Conservation (phyloP, 257 asterid species). For the Gynochthodes officinalis region DNA sequence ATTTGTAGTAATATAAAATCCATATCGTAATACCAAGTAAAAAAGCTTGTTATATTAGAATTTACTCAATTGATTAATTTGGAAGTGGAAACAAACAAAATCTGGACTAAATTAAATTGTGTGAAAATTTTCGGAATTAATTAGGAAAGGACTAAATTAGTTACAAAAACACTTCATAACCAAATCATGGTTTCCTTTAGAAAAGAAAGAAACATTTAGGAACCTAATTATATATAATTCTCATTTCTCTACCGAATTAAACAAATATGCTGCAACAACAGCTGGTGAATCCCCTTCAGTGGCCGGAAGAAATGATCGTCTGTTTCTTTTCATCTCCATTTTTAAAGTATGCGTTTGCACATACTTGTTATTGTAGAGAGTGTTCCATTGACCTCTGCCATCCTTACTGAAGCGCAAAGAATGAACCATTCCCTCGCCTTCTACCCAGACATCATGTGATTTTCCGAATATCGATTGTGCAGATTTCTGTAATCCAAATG, state of each 20-base stretch:
- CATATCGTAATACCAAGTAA: too few relatives aligned
- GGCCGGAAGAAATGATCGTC: conserved; percentile 37
- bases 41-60: too few relatives aligned
- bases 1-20: too few relatives aligned
- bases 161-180: too few relatives aligned
- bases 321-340: conserved; percentile 25
- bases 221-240: too few relatives aligned
- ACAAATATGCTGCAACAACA: conserved; percentile 38
- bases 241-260: conserved; percentile 31
- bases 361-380: conserved; percentile 30
- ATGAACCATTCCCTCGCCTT: conserved; percentile 60
- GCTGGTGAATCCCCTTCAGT: conserved; percentile 49
- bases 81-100: too few relatives aligned
- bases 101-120: too few relatives aligned
- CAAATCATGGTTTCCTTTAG: too few relatives aligned
- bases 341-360: conserved; percentile 29
- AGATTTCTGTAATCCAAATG: conserved; percentile 35
- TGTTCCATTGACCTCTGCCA: conserved; percentile 20
- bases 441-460: conserved; percentile 37
- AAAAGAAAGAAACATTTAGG: too few relatives aligned
- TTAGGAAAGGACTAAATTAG: too few relatives aligned
- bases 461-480: conserved; percentile 38
- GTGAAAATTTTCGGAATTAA: too few relatives aligned
- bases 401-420: conserved; percentile 32
- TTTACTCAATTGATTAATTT: too few relatives aligned